Evolutionary conservation across 441 rosid genomes (phyloP).

Genomic region (Adansonia gregorii): DNA sequence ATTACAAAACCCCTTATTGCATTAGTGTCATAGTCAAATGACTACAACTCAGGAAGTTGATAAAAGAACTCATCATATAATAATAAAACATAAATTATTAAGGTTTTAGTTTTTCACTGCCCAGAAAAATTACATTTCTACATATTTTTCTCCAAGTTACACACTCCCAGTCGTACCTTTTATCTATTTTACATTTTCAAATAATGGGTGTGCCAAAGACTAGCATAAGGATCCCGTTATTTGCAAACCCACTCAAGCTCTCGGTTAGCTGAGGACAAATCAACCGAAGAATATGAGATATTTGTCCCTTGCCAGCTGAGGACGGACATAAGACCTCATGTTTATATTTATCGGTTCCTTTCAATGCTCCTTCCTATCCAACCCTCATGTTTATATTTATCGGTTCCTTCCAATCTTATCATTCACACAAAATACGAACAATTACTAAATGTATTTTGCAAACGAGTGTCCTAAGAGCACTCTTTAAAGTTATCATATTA

Average conservation of each 20-base stretch:
- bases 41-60: background rate
- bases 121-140: background rate
- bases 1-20: background rate
- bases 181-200: constrained; percentile 8
- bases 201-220: background rate
- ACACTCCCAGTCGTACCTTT: background rate
- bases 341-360: background rate
- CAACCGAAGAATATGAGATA: background rate
- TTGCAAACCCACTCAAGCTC: background rate
- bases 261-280: background rate
- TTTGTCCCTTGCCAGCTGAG: background rate
- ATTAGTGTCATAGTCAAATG: background rate
- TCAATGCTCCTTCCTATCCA: background rate
- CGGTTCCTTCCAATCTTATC: background rate
- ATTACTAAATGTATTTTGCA: constrained; percentile 2
- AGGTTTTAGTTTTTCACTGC: background rate
- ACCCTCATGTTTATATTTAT: background rate
- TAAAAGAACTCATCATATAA: background rate
- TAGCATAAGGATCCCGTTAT: background rate
- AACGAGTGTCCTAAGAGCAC: background rate
- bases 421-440: background rate
- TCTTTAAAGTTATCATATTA: background rate
- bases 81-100: background rate
- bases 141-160: background rate
- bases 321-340: background rate